Evolutionary conservation across 306 rosid species (phyloP), one percentile per base, ranked within the genome.

Genomic region (Ammopiptanthus mongolicus): DNA sequence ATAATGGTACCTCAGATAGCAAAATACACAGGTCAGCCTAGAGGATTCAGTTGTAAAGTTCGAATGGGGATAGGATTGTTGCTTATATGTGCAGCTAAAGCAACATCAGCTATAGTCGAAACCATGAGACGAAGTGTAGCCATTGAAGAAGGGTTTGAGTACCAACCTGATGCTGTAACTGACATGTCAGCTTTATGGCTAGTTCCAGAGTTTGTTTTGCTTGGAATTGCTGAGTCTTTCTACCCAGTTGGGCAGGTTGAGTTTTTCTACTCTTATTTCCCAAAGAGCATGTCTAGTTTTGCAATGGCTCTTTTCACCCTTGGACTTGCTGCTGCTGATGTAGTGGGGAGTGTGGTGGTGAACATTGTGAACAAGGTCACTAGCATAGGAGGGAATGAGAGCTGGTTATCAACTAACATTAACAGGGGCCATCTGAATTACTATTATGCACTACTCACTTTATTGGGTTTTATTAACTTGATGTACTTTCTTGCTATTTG

Each of bases 381-480:
- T 10, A 77, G 73, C 21, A 9, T 46, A 2, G 90, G 84, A 31
- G 88, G 84, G 18, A 68, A 23, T 0, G 86, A 58, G 69, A 84
- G 92, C 48, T 88, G 92, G 90, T 63, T 88, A 25, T 37, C 85
- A 2, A 81, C 76, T 52, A 86, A 88, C 71, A 83, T 88, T 28
- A 88, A 88, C 14, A 71, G 14, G 64, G 92, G 81, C 1, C 87
- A 78, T 44, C 59, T 80, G 62, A 80, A 86, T 75, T 86, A 66
- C 69, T 83, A 71, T 66, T 86, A 75, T 52, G 81, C 76, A 17
- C 31, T 86, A 0, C 71, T 83, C 15, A 48, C 80, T 31, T 17
- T 55, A 55, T 5, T 86, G 46, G 74, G 84, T 21, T 7, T 75
- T 2, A 18, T 80, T 76, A 86, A 86, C 78, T 80, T 23, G 29